Conservation (phyloP, 108 stramenopile genomes). For the Nitzschia sp. region DNA sequence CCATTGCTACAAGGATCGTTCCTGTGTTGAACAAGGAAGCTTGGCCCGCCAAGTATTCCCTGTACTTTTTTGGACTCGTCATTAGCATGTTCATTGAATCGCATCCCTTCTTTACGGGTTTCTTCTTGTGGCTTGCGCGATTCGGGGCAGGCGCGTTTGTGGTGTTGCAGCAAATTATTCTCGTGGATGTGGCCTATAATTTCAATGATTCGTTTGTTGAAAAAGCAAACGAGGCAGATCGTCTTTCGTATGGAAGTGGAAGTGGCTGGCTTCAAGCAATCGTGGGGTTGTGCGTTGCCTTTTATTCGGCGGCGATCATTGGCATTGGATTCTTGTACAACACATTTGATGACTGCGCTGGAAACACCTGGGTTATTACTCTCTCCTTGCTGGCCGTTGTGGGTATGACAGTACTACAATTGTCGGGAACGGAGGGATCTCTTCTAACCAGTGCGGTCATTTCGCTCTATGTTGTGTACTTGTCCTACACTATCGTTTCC, state of each 20-base stretch:
- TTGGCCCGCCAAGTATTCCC: constrained; percentile 83
- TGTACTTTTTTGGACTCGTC: constrained; percentile 61
- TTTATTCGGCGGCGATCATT: constrained; percentile 57
- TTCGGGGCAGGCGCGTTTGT: constrained; percentile 69
- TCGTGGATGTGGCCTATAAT: constrained; percentile 87
- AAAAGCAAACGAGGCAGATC: constrained; percentile 70
- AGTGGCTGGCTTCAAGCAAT: constrained; percentile 72
- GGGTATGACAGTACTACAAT: constrained; percentile 65
- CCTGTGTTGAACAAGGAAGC: constrained; percentile 66
- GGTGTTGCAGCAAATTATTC: constrained; percentile 79
- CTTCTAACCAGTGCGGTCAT: constrained; percentile 87
- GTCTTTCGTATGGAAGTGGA: constrained; percentile 69
- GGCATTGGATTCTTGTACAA: constrained; percentile 81
- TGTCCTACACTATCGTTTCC: constrained; percentile 85
- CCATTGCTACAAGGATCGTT: constrained; percentile 49
- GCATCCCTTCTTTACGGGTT: constrained; percentile 55
- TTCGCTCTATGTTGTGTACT: constrained; percentile 79
- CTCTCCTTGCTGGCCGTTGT: constrained; percentile 80
- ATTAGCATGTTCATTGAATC: constrained; percentile 63
- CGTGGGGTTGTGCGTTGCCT: constrained; percentile 55
- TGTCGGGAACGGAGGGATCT: constrained; percentile 79
- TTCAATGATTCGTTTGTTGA: constrained; percentile 88
- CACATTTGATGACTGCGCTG: constrained; percentile 70
- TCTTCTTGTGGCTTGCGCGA: constrained; percentile 71
- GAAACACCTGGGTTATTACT: constrained; percentile 80